Base-by-base conservation (phyloP, 495 filamentous ascomycete genomes). In the Talaromyces nanjingensis region DNA sequence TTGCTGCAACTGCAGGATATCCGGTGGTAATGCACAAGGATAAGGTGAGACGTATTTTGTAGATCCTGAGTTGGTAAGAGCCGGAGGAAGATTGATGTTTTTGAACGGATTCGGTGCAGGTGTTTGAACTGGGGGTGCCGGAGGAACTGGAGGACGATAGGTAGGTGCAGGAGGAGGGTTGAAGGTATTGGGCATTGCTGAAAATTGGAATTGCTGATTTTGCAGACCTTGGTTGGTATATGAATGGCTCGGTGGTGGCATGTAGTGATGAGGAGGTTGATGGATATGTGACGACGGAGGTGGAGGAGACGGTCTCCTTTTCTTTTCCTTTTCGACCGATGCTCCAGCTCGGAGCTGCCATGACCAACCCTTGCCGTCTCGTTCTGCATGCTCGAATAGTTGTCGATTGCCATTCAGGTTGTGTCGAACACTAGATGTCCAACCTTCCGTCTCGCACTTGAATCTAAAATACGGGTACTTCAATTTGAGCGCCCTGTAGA, bases 361-460 rank as follows among this genome's bases (percentile, higher is more conserved):
- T 67, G 86, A 80, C 85, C 85, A 89, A 53, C 87, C 87, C 70
- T 89, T 89, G 3, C 87, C 87, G 68, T 88, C 86, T 66, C 84
- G 72, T 65, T 94, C 89, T 47, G 91, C 89, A 71, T 96, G 96
- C 71, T 84, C 83, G 73, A 98, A 98, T 24, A 92, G 87, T 61
- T 81, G 78, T 57, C 87, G 83, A 69, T 96, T 90, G 62, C 94
- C 92, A 37, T 91, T 90, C 27, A 98, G 82, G 65, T 98, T 98
- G 74, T 98, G 94, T 4, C 94, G 88, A 22, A 98, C 92, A 76
- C 92, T 96, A 66, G 92, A 97, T 70, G 97, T 93, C 94, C 94
- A 98, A 14, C 94, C 94, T 66, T 87, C 89, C 6, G 91, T 93
- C 67, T 80, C 75, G 31, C 87, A 86, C 62, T 84, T 85, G 74